Percentiles rank a stretch among this genome's conserved stretches.
phyloP scores from a whole-genome alignment of 1,284 basidiomycete genomes.

The Lignosus rhinocerotis region DNA sequence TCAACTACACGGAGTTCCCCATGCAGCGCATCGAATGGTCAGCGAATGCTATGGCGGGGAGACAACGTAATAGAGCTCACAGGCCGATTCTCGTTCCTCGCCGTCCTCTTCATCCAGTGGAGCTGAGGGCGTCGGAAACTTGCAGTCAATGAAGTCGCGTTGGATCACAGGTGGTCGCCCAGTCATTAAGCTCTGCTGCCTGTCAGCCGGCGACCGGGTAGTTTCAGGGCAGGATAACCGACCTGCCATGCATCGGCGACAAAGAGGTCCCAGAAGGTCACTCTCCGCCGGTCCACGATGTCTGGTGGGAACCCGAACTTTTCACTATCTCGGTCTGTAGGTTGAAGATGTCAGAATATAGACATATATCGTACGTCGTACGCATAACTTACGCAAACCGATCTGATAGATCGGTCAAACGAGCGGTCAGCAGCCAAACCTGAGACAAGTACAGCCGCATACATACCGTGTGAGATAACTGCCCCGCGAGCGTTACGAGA shows the following conservation, averaged over 20 bases:
- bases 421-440: not conserved
- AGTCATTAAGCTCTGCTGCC: constrained; percentile 45
- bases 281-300: constrained; percentile 40
- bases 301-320: constrained; percentile 39
- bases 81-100: constrained; percentile 39
- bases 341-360: not conserved
- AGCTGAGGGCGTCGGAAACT: constrained; percentile 30
- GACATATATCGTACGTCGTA: not conserved
- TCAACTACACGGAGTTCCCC: constrained; percentile 41
- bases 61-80: constrained; percentile 31
- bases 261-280: constrained; percentile 47
- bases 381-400: constrained; percentile 31
- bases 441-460: not conserved
- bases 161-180: constrained; percentile 35
- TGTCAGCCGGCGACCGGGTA: constrained; percentile 39
- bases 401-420: constrained; percentile 23
- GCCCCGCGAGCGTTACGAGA: constrained; percentile 33
- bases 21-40: not conserved
- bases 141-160: constrained; percentile 34
- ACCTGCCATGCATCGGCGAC: constrained; percentile 38
- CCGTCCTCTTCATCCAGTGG: constrained; percentile 28
- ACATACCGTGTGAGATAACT: constrained; percentile 38
- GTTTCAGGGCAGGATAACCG: constrained; percentile 7
- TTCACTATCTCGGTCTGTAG: constrained; percentile 44
- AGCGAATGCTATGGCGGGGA: not conserved